Conservation (phyloP, 2,329 filamentous ascomycete species). For the Phoma herbarum region DNA sequence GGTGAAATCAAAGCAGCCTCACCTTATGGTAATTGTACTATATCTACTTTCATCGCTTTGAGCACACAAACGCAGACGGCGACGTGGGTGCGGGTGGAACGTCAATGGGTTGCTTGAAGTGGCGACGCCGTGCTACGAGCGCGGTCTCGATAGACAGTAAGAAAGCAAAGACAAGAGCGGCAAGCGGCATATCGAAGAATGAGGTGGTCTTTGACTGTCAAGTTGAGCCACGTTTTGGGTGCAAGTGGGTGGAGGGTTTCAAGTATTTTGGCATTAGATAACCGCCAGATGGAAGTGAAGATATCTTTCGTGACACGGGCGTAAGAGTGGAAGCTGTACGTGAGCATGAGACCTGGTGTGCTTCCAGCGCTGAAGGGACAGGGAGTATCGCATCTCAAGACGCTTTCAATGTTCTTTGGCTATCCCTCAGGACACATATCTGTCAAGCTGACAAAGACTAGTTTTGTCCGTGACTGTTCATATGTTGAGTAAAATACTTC, state of each 20-base stretch:
- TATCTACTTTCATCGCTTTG: not conserved
- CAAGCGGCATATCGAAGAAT: not conserved
- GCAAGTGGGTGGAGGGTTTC: not conserved
- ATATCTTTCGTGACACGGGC: not conserved
- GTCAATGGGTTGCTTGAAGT: not conserved
- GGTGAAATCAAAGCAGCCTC: not conserved
- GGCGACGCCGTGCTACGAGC: not conserved
- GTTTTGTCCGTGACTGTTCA: too few relatives aligned
- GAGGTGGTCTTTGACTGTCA: not conserved
- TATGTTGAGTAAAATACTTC: too few relatives aligned
- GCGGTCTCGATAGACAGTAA: not conserved
- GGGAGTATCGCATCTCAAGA: not conserved
- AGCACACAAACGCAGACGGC: not conserved
- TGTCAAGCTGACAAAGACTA: not conserved
- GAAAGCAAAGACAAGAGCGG: not conserved
- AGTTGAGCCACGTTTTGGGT: not conserved
- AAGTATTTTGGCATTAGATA: not conserved
- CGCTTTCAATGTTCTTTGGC: not conserved
- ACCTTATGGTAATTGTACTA: not conserved
- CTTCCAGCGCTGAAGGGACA: not conserved
- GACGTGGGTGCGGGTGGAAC: not conserved
- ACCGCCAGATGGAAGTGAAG: not conserved
- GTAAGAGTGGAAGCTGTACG: not conserved
- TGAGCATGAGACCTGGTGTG: not conserved
- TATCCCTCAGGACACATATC: not conserved